A percentile compares a stretch with the other conserved stretches of the same genome.
Evolutionary conservation across 192 early-diverging fungal species (phyloP).

Genomic region (Coemansia guatemalensis): DNA sequence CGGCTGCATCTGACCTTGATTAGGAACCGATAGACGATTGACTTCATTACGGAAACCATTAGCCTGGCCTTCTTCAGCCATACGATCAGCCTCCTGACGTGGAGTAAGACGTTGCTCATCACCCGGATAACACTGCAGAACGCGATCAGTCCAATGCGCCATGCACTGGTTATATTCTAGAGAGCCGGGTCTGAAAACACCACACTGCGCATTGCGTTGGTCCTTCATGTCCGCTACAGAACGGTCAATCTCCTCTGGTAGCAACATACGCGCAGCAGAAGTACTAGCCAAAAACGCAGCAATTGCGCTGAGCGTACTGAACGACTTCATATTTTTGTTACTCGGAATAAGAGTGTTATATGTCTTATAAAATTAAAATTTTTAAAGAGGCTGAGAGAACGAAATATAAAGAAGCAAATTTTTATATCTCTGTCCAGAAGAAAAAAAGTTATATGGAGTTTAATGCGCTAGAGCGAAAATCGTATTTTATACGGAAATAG

Average conservation of each 20-base stretch:
- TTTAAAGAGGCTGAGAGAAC: no score
- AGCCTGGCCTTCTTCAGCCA: constrained; percentile 17
- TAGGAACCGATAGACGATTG: constrained; percentile 20
- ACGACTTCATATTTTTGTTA: constrained; percentile 35
- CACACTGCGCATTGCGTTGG: constrained; percentile 45
- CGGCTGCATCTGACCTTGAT: constrained; percentile 3
- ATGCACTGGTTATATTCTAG: constrained; percentile 54
- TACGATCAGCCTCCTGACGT: constrained; percentile 29
- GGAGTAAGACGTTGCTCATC: constrained; percentile 29
- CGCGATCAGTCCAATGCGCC: constrained; percentile 51
- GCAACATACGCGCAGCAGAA: constrained; percentile 9
- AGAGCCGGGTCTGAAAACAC: constrained; percentile 29
- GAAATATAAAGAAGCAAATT: no score
- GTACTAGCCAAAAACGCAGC: constrained; percentile 35
- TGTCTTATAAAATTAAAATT: no score
- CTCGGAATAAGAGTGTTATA: not conserved
- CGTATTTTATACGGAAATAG: no score
- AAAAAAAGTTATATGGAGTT: no score
- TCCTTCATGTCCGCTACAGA: constrained; percentile 11
- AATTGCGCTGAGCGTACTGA: constrained; percentile 40
- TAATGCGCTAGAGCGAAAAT: no score
- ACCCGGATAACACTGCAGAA: constrained; percentile 38
- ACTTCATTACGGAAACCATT: constrained; percentile 31
- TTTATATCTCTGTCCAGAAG: no score
- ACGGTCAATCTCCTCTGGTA: constrained; percentile 12